A percentile compares a stretch with the other conserved stretches of the same genome.
phyloP scores from a whole-genome alignment of 805 yeast species.

The Kazachstania viticola region DNA sequence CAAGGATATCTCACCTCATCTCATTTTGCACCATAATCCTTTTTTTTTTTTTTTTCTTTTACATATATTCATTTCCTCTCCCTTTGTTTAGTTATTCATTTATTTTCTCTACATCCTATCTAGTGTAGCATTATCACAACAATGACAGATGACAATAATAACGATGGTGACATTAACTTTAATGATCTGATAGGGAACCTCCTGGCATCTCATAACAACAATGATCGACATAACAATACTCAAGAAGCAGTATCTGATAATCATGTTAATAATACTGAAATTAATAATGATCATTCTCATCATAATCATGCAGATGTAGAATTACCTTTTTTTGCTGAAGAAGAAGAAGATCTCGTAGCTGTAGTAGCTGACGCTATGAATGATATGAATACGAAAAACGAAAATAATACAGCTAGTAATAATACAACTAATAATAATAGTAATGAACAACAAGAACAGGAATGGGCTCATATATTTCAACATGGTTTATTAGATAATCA shows the following conservation, averaged over 20 bases:
- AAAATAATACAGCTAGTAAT: neutral
- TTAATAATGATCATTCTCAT: neutral
- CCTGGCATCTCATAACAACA: constrained; percentile 17
- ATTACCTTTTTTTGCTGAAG: constrained; percentile 17
- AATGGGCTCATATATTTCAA: constrained; percentile 23
- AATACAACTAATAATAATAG: neutral
- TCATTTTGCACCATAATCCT: too few relatives aligned
- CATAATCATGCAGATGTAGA: constrained; percentile 7
- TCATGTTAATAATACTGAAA: neutral
- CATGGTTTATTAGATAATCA: constrained; percentile 17
- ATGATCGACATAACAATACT: constrained; percentile 1
- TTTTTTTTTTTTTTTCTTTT: too few relatives aligned
- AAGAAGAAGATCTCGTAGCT: constrained; percentile 27
- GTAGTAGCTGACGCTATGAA: constrained; percentile 32
- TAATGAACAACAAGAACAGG: constrained; percentile 11
- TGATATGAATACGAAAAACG: constrained; percentile 5
- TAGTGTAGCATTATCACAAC: neutral
- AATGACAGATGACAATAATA: constrained; percentile 7
- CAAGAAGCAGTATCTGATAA: neutral
- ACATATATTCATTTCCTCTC: too few relatives aligned
- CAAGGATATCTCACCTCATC: too few relatives aligned
- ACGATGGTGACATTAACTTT: constrained; percentile 22
- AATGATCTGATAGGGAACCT: constrained; percentile 25
- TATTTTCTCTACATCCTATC: too few relatives aligned
- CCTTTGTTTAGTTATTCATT: too few relatives aligned